phyloP scores from a whole-genome alignment of 2,329 filamentous ascomycete genomes.

The Ascochyta lentis region DNA sequence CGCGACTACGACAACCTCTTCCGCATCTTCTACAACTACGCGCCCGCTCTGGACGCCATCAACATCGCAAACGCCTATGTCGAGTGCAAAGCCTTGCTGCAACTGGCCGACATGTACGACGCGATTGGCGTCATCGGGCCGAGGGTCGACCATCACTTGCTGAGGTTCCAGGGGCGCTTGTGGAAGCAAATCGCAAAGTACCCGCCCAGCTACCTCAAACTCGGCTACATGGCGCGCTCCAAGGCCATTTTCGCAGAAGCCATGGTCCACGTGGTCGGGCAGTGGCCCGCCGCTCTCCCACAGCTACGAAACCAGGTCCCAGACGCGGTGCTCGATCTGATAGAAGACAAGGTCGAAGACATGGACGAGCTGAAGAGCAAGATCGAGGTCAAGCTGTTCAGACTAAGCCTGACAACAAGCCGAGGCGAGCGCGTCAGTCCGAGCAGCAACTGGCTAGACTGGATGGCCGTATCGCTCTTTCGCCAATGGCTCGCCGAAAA shows the following conservation, averaged over 20 bases:
- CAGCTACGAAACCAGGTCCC: constrained; percentile 76
- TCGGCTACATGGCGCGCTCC: constrained; percentile 84
- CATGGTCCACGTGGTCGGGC: constrained; percentile 90
- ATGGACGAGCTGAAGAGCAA: constrained; percentile 81
- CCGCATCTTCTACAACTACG: constrained; percentile 93
- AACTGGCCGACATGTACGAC: constrained; percentile 93
- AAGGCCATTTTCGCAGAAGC: constrained; percentile 79
- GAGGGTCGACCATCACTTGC: constrained; percentile 88
- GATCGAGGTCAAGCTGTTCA: constrained; percentile 81
- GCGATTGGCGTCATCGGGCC: constrained; percentile 86
- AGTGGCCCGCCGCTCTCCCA: constrained; percentile 84
- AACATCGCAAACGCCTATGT: constrained; percentile 94
- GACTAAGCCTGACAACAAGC: constrained; percentile 77
- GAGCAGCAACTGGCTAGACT: constrained; percentile 81
- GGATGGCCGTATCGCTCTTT: constrained; percentile 86
- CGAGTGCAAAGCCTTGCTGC: constrained; percentile 88
- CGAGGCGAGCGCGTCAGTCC: constrained; percentile 84
- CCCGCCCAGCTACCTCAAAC: constrained; percentile 86
- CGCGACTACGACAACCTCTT: constrained; percentile 96
- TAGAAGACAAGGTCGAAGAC: constrained; percentile 94
- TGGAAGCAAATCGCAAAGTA: constrained; percentile 99
- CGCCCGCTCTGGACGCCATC: constrained; percentile 79
- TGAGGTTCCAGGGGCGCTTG: constrained; percentile 87
- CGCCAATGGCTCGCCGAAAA: constrained; percentile 93
- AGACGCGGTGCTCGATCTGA: constrained; percentile 80